Evolutionary conservation across 371 early-diverging fungal genomes (phyloP).

Genomic region (Dichotomocladium elegans): DNA sequence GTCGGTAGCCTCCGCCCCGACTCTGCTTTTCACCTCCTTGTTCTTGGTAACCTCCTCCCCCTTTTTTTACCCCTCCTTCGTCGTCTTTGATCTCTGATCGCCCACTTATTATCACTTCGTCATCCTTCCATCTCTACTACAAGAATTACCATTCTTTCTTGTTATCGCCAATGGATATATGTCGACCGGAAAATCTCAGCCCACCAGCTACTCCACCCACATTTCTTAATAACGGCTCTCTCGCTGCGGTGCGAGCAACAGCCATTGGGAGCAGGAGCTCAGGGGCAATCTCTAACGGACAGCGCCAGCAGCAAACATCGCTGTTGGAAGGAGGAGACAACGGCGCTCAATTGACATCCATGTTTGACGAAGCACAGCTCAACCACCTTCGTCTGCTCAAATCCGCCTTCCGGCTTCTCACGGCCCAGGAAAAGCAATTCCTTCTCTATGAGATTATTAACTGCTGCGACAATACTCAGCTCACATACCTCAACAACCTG

Average conservation of each 20-base stretch:
- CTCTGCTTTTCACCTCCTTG: not conserved
- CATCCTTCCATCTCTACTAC: not conserved
- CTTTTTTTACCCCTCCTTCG: not conserved
- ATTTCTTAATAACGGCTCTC: no score
- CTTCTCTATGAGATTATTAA: conserved; percentile 50
- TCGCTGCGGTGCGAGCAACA: conserved; percentile 9
- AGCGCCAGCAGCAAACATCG: not conserved
- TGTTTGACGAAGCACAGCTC: conserved; percentile 35
- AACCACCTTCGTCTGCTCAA: conserved; percentile 35
- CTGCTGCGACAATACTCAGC: conserved; percentile 54
- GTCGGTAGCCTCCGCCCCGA: no score
- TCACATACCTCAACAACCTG: conserved; percentile 51
- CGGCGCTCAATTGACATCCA: conserved; percentile 14
- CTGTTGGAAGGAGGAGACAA: conserved; percentile 7
- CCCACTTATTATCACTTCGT: no score
- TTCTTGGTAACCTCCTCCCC: not conserved
- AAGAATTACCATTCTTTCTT: not conserved
- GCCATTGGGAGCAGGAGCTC: not conserved
- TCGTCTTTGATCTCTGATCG: no score
- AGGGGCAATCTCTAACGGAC: conserved; percentile 1
- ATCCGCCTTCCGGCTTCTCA: conserved; percentile 40
- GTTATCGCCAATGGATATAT: conserved; percentile 21
- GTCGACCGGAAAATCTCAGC: conserved; percentile 36
- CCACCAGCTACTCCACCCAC: conserved; percentile 51
- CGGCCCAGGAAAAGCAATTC: conserved; percentile 37